Evolutionary conservation across 1,139 yeast genomes (phyloP).

Genomic region (Yueomyces sp.): DNA sequence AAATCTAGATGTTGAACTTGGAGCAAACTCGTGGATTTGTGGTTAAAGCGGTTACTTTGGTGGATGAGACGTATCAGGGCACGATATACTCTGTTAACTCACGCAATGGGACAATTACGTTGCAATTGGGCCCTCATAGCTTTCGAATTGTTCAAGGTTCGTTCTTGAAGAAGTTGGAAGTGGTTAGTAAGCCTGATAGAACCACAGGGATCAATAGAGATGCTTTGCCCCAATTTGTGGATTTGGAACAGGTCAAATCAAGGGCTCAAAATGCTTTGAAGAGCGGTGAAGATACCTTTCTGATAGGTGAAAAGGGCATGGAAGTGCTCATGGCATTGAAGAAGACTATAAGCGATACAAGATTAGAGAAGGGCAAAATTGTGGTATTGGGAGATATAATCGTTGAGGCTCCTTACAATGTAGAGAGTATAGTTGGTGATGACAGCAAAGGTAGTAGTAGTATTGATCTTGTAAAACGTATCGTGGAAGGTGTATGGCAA

Average conservation of each 20-base stretch:
- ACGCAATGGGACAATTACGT: constrained; percentile 29
- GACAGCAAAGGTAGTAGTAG: constrained; percentile 19
- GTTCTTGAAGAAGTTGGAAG: constrained; percentile 43
- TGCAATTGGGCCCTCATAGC: constrained; percentile 22
- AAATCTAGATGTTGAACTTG: constrained; percentile 8
- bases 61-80: constrained; percentile 48
- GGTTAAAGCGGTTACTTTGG: constrained; percentile 47
- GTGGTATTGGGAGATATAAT: constrained; percentile 40
- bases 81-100: constrained; percentile 48
- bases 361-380: constrained; percentile 36
- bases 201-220: not conserved
- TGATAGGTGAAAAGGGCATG: constrained; percentile 34
- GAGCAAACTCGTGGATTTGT: constrained; percentile 28
- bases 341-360: constrained; percentile 37
- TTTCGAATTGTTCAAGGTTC: constrained; percentile 46
- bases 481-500: constrained; percentile 46
- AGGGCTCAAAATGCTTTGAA: constrained; percentile 13
- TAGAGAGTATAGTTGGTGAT: constrained; percentile 23
- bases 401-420: constrained; percentile 38
- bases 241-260: constrained; percentile 15
- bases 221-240: constrained; percentile 5
- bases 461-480: constrained; percentile 35
- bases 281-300: constrained; percentile 9
- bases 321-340: constrained; percentile 36
- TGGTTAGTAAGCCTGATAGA: constrained; percentile 17